Evolutionary conservation across 495 filamentous ascomycete species (phyloP), one percentile per base, ranked within the genome.

Genomic region (Corynascus novoguineensis): DNA sequence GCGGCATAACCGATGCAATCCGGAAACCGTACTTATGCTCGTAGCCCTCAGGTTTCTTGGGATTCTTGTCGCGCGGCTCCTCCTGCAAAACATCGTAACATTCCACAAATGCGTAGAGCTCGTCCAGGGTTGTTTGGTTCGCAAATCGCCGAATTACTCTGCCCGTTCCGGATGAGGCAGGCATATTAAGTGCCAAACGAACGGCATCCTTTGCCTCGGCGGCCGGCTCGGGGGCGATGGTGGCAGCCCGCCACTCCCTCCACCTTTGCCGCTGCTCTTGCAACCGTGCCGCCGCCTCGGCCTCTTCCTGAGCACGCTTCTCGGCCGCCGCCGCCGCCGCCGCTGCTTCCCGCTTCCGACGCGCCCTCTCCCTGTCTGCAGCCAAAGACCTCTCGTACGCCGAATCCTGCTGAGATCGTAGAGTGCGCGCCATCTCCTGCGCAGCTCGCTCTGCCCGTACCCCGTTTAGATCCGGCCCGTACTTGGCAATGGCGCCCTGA

Each of bases 31-130:
- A 98, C 53, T 82, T 72, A 64, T 96, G 92, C 53, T 84, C 72
- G 68, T 89, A 96, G 19, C 71, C 82, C 31, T 78, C 73, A 0
- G 91, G 91, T 62, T 83, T 74, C 32, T 69, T 59, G 0, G 68
- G 67, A n/a, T 66, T 64, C 21, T 68, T 59, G 9, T 71, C 73
- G 10, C 61, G 49, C 11, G 71, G 61, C 21, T 69, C 68, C 17
- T 64, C 64, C 31, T 75, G 68, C 9, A 91, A 58, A 0, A 85
- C 55, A 50, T 90, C 86, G 68, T 92, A 86, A 71, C 93, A 97
- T 65, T 97, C 95, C 3, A 97, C 91, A 71, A 95, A 96, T 1
- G 92, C 95, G 71, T 98, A 97, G 0, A 98, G 71, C 63, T 96
- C 91, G 66, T 98, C 93, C 27, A 97, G 72, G 1, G 75, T 74